Base-by-base conservation (phyloP, 257 asterid species). In the Ilex asprella region DNA sequence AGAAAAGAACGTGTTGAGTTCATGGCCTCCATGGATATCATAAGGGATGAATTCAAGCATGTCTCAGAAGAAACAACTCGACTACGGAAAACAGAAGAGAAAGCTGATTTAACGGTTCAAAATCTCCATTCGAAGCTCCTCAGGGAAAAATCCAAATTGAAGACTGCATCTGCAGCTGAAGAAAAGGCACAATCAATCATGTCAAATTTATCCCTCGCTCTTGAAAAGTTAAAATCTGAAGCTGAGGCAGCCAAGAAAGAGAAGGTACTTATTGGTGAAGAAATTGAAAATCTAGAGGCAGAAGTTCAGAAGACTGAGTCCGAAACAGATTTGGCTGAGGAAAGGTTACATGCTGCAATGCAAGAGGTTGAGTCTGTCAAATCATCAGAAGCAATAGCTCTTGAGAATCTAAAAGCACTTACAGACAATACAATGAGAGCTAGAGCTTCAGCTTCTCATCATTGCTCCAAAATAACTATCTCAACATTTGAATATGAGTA, bases 401-500 rank as follows among this genome's bases (percentile, higher is more conserved):
- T 91, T 7, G 82, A 80, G 60, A 82, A 86, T 70, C 91, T 91
- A 12, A 73, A 79, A 75, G 67, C 58, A 4, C 65, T 77, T 51
- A 63, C 70, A 13, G 89, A 76, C 66, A 76, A 63, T 50, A 84
- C 94, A 0, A 50, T 85, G 52, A 84, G 74, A 64, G 75, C 72
- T 39, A 79, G 95, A 72, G 80, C 80, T 50, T 78, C 90, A 35
- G 77, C 80, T 64, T 80, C 89, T 30, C 67, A 63, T 70, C 70
- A 66, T 27, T 70, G 77, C 66, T 63, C 93, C 41, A 75, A 68
- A 11, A 82, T 91, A 60, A 86, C 84, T 0, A 86, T 91, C 41
- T 84, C 98, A 15, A 83, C 60, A 54, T 88, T 84, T 56, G 97
- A 92, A 74, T 89, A 86, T 0, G 87, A 84, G 73, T 92, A 92